Base-by-base conservation (phyloP, 192 early-diverging fungal genomes). In the Entophlyctis luteolus region DNA sequence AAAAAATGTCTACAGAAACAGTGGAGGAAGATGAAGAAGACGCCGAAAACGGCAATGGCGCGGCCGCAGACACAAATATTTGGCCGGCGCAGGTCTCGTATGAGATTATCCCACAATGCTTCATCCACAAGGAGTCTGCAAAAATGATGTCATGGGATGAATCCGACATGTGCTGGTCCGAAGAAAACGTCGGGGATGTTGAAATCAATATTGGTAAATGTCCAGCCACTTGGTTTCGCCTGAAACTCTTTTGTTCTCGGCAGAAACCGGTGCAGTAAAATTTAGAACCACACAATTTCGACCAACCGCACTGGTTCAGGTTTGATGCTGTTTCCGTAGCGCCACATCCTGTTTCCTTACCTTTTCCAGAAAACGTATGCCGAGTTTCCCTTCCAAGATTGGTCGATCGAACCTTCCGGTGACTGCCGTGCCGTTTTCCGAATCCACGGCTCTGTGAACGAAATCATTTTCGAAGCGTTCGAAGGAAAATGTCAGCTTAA, bases 211-310 rank as follows among this genome's bases (percentile, higher is more conserved):
- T 39, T 32, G 81, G 81, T 82, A 28, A 23, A 73, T 55, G 48
- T 14, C 49, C 29, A 22, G 22, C 31, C 2, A 4, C 4, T 59
- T 49, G n/a, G 2, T 59, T 39, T 42, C 16, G 20, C 22, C 48
- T 12, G 14, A 18, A 14, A 42, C 10, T 49, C 16, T 34, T 63
- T 38, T 16, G 22, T 20, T 2, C 2, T 39, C 6, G 29, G 28
- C 50, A 74, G 79, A 76, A 48, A 59, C 23, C 4, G 74, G 79
- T 20, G 39, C 50, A 12, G 65, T 82, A 34, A 75, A 77, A 46
- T 84, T 82, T 68, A 54, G 67, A 52, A 78, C 82, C 6, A 78
- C 78, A 14, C 79, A 78, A 34, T 84, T 84, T 46, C 48, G 65
- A 1, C 79, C 79, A 28, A 78, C 76, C 10, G 82, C 82, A 5